Evolutionary conservation across 116 monocot species (phyloP).

Genomic region (Trichopus zeylanicus): DNA sequence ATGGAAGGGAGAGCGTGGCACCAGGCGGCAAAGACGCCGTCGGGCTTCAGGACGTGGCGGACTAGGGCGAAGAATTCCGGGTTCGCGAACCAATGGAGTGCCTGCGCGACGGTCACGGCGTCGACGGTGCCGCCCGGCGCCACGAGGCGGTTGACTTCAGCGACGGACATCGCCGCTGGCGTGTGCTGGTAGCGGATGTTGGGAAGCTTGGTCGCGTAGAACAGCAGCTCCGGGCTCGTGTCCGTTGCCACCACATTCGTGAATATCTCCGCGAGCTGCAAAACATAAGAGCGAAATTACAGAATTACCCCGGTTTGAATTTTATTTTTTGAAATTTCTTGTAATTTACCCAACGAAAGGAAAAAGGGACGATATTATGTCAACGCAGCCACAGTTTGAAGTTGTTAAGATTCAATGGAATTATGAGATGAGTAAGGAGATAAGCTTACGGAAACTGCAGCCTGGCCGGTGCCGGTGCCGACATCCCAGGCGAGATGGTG

Average conservation of each 20-base stretch:
- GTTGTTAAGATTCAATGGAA: too few species aligned
- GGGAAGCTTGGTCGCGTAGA: slow-evolving; percentile 34
- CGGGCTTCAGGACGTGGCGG: slow-evolving; percentile 28
- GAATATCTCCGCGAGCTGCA: slow-evolving; percentile 56
- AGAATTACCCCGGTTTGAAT: too few species aligned
- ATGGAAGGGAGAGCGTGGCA: slow-evolving; percentile 44
- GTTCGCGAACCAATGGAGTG: slow-evolving; percentile 84
- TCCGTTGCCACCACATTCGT: slow-evolving; percentile 62
- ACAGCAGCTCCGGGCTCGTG: slow-evolving; percentile 52
- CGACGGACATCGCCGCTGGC: slow-evolving; percentile 17
- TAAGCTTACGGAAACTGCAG: slow-evolving; percentile 42
- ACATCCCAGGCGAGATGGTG: slow-evolving; percentile 80
- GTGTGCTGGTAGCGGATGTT: slow-evolving; percentile 63
- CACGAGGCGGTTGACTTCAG: slow-evolving; percentile 26
- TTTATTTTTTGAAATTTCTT: too few species aligned
- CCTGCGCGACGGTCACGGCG: slow-evolving; percentile 66
- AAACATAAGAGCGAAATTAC: not conserved
- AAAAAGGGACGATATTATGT: not conserved
- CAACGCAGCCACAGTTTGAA: too few species aligned
- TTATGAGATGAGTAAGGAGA: not conserved
- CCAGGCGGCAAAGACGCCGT: slow-evolving; percentile 74
- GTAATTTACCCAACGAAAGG: not conserved
- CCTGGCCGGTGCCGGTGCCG: slow-evolving; percentile 88
- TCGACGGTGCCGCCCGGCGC: slow-evolving; percentile 43
- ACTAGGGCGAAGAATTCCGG: slow-evolving; percentile 46